Evolutionary conservation across 352 stramenopile species (phyloP), one percentile per base, ranked within the genome.

Genomic region (Pythium brachiatum): DNA sequence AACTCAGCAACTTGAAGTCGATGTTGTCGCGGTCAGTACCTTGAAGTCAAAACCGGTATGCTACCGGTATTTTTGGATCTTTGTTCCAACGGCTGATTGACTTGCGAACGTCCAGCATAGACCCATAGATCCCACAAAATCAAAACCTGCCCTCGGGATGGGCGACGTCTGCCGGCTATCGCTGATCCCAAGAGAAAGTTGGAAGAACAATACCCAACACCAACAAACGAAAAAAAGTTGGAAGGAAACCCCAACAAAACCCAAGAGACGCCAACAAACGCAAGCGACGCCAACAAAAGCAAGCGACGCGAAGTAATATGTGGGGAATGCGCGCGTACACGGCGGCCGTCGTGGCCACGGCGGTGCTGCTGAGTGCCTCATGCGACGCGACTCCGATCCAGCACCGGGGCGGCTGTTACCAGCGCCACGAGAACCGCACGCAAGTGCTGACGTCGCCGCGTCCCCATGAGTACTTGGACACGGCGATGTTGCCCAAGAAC

Each of bases 401-500:
- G 25, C 18, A 23, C 25, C 34, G 59, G 23, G 77, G 72, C 41
- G 83, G 70, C 34, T 88, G 86, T 73, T 92, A 92, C 69, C 70
- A 84, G 66, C 86, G 86, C 74, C 81, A 78, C 57, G 61, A 73
- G 0, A 79, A 95, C 64, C 86, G 86, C 62, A 90, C 82, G 51
- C 72, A 83, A 48, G 69, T 76, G 48, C 54, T 95, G 32, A 85
- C 78, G 62, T 79, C 74, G 9, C 69, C 85, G 7, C 79, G 74
- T 4, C 83, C 87, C 16, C 85, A 95, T 62, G 71, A 89, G 26
- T 78, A 86, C 50, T 34, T 97, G 13, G 77, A 91, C 48, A 36
- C 68, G 21, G 51, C 63, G 6, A 73, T 90, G 38, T 67, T 99
- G 31, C 97, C 97, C 41, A 89, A 92, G 67, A 86, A 79, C 60